Conservation (phyloP, 2,329 filamentous ascomycete species). For the Stagonosporopsis vannaccii region DNA sequence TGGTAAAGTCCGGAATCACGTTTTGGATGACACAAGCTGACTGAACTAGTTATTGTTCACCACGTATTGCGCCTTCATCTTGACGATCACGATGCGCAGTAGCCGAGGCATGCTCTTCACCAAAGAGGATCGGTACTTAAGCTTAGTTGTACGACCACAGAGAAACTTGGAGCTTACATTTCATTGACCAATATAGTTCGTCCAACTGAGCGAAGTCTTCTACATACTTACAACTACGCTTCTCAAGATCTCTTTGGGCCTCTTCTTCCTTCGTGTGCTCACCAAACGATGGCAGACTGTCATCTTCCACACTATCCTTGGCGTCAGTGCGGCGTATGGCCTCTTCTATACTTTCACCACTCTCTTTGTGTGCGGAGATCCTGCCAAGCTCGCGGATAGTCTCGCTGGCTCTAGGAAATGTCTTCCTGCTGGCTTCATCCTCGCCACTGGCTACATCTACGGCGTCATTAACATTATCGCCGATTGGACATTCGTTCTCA, state of each 20-base stretch:
- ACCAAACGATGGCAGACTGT: slow-evolving; percentile 41
- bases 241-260: slow-evolving; percentile 53
- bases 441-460: slow-evolving; percentile 42
- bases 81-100: slow-evolving; percentile 30
- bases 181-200: slow-evolving; percentile 29
- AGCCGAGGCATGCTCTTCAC: slow-evolving; percentile 20
- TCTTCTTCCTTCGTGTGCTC: slow-evolving; percentile 47
- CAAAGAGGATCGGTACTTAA: slow-evolving; percentile 21
- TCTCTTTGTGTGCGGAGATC: slow-evolving; percentile 43
- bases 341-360: slow-evolving; percentile 40
- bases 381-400: slow-evolving; percentile 32
- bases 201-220: slow-evolving; percentile 55
- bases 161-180: no score
- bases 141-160: slow-evolving; percentile 28
- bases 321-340: slow-evolving; percentile 35
- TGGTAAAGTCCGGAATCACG: slow-evolving; percentile 25
- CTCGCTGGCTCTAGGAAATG: slow-evolving; percentile 31
- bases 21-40: neutral
- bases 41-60: slow-evolving; percentile 11
- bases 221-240: slow-evolving; percentile 60
- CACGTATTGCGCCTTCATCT: slow-evolving; percentile 18
- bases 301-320: slow-evolving; percentile 36
- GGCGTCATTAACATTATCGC: slow-evolving; percentile 42
- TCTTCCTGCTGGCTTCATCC: slow-evolving; percentile 30
- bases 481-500: slow-evolving; percentile 46